These are phyloP conservation scores for Candida tallmaniae DNA, from an alignment of 805 yeast species.

Conservation along the genomic window DNA sequence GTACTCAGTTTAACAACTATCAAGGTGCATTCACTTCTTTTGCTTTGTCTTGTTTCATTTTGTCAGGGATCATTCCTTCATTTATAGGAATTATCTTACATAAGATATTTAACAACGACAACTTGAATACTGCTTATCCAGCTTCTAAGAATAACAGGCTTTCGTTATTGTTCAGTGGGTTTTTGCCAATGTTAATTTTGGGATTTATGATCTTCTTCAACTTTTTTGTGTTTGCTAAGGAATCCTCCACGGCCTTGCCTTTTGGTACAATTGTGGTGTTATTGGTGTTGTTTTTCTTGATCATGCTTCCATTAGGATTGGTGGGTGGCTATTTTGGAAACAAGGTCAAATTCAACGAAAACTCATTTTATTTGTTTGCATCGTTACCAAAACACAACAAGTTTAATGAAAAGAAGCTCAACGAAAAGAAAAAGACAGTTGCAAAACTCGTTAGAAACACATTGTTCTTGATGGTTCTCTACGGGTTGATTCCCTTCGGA, in stretches of 20 bases:
- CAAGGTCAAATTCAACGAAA: slow-evolving; percentile 18
- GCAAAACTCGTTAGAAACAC: slow-evolving; percentile 6
- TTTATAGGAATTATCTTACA: slow-evolving; percentile 62
- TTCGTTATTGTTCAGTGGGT: slow-evolving; percentile 31
- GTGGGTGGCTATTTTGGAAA: slow-evolving; percentile 64
- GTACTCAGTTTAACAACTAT: slow-evolving; percentile 55
- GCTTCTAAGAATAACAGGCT: slow-evolving; percentile 12
- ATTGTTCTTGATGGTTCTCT: slow-evolving; percentile 32
- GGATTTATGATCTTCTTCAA: slow-evolving; percentile 53
- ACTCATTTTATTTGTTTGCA: slow-evolving; percentile 15
- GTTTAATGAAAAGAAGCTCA: neutral
- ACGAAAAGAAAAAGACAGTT: neutral
- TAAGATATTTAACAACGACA: slow-evolving; percentile 46
- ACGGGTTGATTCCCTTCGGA: slow-evolving; percentile 75
- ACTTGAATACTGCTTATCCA: slow-evolving; percentile 23
- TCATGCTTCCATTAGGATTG: slow-evolving; percentile 73
- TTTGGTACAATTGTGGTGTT: slow-evolving; percentile 67
- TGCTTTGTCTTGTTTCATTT: slow-evolving; percentile 54
- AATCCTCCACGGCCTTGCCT: slow-evolving; percentile 73
- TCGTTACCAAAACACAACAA: slow-evolving; percentile 1
- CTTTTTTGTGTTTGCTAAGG: slow-evolving; percentile 68
- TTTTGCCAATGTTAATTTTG: slow-evolving; percentile 46
- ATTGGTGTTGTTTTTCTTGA: slow-evolving; percentile 52
- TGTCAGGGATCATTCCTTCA: slow-evolving; percentile 74
- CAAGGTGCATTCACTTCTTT: slow-evolving; percentile 59